These are phyloP conservation scores for Candida sithepensis DNA, from an alignment of 805 yeast genomes.

Conservation along the genomic window DNA sequence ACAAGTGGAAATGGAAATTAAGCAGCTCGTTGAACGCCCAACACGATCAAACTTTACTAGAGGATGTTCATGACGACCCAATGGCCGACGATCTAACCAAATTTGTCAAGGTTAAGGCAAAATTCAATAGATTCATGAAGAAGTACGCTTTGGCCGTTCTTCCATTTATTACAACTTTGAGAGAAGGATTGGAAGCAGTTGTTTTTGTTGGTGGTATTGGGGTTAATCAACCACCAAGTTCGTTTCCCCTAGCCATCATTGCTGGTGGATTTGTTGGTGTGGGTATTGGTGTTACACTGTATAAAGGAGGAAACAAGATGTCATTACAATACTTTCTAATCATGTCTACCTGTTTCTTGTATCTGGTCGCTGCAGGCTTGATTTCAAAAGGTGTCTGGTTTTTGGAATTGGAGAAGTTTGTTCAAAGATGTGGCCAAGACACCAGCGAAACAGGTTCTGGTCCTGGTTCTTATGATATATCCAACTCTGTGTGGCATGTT, in stretches of 20 bases:
- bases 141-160: constrained; percentile 67
- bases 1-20: constrained; percentile 69
- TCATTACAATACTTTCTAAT: constrained; percentile 74
- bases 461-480: constrained; percentile 86
- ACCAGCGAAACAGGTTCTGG: constrained; percentile 88
- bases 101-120: constrained; percentile 13
- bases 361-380: constrained; percentile 82
- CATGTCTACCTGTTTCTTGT: constrained; percentile 73
- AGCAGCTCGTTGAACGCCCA: constrained; percentile 23
- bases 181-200: constrained; percentile 91
- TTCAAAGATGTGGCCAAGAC: constrained; percentile 77
- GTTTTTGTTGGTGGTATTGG: constrained; percentile 90
- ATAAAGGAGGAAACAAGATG: constrained; percentile 74
- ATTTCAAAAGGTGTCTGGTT: constrained; percentile 90
- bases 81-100: constrained; percentile 13
- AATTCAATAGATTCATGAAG: constrained; percentile 39
- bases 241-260: constrained; percentile 62
- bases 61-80: constrained; percentile 16
- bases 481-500: constrained; percentile 85
- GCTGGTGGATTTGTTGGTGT: constrained; percentile 59
- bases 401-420: constrained; percentile 74
- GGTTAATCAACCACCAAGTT: constrained; percentile 60
- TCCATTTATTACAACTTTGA: constrained; percentile 80
- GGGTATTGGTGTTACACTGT: constrained; percentile 61
- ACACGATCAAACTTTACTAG: constrained; percentile 13